Evolutionary conservation across 345 rosid species (phyloP), one percentile per base, ranked within the genome.

Genomic region (Triadica sebifera): DNA sequence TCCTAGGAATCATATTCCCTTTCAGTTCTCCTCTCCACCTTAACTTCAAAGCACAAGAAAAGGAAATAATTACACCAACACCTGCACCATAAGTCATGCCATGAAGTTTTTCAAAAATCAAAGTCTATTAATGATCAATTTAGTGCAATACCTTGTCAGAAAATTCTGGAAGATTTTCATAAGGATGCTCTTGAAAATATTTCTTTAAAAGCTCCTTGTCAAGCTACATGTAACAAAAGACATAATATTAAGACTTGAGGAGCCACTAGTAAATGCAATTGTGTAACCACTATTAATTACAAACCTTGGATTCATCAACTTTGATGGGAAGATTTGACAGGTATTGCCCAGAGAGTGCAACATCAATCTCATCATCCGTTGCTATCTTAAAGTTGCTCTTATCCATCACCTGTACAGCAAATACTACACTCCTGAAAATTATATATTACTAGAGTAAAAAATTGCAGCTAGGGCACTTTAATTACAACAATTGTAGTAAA

Each of bases 221-320:
- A 75, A 94, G 92, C 98, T 94, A 82, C 78, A 84, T 61, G 72
- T 76, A 77, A 67, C 43, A 82, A 79, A 78, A 62, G 75, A 45
- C 51, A 29, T 29, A 29, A 29, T 29, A 29, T 29, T 29, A 29
- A 29, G 34, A 29, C 2, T 29, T 29, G 34, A 29, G 34, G 34
- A 29, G 34, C 34, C 25, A 49, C 52, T 56, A 45, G 29, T 41
- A 70, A 66, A 72, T 29, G 70, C 20, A 72, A 65, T 13, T 57
- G 37, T 64, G 13, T 51, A 25, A 62, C 24, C 3, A 41, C 0
- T 19, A 19, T 13, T n/a, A 12, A 16, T 67, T 8, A 56, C 72
- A 81, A 74, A 94, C 98, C 98, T 92, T 94, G 12, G 97, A 83
- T 67, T 94, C 97, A 74, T 94, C 93, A 75, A 94, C 98, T 57